phyloP scores from a whole-genome alignment of 1,139 yeast species.

The Blastobotrys serpentis region DNA sequence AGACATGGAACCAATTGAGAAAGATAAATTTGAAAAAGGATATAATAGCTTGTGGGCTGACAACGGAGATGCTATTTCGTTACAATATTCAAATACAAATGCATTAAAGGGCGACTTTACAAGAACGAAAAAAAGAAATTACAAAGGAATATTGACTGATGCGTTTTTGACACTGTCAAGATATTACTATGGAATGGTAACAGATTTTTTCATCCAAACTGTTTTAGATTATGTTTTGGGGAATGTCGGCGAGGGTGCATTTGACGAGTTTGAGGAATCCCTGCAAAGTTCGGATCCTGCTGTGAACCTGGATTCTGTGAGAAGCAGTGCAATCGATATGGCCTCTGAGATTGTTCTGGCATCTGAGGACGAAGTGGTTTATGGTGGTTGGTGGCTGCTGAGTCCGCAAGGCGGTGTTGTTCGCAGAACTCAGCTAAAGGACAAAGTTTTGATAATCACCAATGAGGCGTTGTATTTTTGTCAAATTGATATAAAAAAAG shows the following conservation, averaged over 20 bases:
- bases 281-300: constrained; percentile 39
- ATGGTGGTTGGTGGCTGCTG: constrained; percentile 30
- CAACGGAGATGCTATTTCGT: constrained; percentile 47
- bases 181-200: constrained; percentile 43
- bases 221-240: constrained; percentile 43
- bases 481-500: constrained; percentile 26
- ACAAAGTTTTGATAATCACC: constrained; percentile 27
- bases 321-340: constrained; percentile 29
- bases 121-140: constrained; percentile 42
- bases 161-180: constrained; percentile 44
- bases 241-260: constrained; percentile 35
- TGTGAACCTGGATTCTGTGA: constrained; percentile 28
- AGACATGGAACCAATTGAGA: constrained; percentile 19
- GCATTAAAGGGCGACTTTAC: constrained; percentile 49
- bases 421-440: constrained; percentile 23
- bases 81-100: constrained; percentile 45
- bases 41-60: constrained; percentile 46
- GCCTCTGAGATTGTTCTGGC: constrained; percentile 23
- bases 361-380: constrained; percentile 22
- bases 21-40: constrained; percentile 15
- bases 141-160: constrained; percentile 43
- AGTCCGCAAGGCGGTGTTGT: constrained; percentile 23
- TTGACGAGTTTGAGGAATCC: constrained; percentile 42
- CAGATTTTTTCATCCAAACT: constrained; percentile 46
- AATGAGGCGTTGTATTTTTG: constrained; percentile 27